Conservation (phyloP, 352 stramenopile genomes). For the Pythium guiyangense region DNA sequence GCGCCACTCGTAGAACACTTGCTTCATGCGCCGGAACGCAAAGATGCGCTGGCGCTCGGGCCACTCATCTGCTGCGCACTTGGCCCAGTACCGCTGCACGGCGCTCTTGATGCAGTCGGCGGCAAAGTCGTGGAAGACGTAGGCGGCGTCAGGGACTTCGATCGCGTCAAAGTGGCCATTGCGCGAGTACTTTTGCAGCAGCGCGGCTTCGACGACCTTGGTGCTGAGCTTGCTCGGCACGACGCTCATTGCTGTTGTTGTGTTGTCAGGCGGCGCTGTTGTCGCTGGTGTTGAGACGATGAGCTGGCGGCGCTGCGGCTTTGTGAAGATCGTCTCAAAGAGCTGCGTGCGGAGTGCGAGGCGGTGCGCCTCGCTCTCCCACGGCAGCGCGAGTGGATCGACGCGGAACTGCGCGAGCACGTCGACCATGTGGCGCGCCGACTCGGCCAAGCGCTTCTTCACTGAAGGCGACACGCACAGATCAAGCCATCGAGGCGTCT, state of each 20-base stretch:
- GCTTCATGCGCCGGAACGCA: constrained; percentile 52
- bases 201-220: constrained; percentile 40
- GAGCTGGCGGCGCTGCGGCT: constrained; percentile 33
- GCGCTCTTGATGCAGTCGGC: constrained; percentile 46
- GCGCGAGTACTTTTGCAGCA: constrained; percentile 77
- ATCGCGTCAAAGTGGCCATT: constrained; percentile 76
- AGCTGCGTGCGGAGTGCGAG: constrained; percentile 46
- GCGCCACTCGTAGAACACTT: constrained; percentile 43
- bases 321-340: constrained; percentile 60
- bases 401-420: constrained; percentile 50
- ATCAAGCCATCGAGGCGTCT: background rate
- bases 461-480: constrained; percentile 21
- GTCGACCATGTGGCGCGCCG: constrained; percentile 72
- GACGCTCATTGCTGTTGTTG: background rate
- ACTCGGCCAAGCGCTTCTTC: constrained; percentile 60
- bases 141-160: constrained; percentile 33
- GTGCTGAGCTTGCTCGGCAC: constrained; percentile 42
- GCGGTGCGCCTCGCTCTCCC: constrained; percentile 42
- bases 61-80: constrained; percentile 38
- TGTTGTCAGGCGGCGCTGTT: background rate
- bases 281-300: constrained; percentile 11
- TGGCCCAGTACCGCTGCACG: constrained; percentile 32
- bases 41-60: constrained; percentile 60
- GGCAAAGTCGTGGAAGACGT: constrained; percentile 55
- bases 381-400: constrained; percentile 47